These are phyloP conservation scores for Coemansia sp. DNA, from an alignment of 192 early-diverging fungal genomes.

Conservation along the genomic window DNA sequence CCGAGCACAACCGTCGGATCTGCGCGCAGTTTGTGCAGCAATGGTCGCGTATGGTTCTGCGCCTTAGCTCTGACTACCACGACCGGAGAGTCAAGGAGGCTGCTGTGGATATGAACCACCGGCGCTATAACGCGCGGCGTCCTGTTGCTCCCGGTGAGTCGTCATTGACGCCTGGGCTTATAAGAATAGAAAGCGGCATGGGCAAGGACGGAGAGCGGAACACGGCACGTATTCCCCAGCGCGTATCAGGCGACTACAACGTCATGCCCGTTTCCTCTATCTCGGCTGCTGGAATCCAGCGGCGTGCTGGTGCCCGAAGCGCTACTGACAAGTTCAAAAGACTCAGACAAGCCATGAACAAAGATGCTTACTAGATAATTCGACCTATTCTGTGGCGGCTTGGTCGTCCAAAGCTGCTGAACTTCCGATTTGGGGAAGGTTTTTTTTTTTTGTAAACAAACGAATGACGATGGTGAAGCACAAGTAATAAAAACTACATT, in stretches of 20 bases:
- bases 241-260: conserved; percentile 38
- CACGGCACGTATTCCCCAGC: conserved; percentile 42
- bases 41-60: conserved; percentile 85
- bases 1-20: conserved; percentile 62
- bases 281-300: conserved; percentile 13
- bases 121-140: conserved; percentile 8
- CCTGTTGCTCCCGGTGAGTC: neutral
- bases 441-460: neutral
- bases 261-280: conserved; percentile 49
- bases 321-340: conserved; percentile 28
- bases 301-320: conserved; percentile 11
- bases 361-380: neutral
- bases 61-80: conserved; percentile 71
- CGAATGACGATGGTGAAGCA: neutral
- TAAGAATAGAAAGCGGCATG: conserved; percentile 24
- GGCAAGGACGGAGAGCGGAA: conserved; percentile 30
- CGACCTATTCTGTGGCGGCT: neutral
- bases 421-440: too few species aligned
- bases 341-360: conserved; percentile 41
- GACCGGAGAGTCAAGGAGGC: conserved; percentile 51
- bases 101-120: conserved; percentile 12
- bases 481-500: too few species aligned
- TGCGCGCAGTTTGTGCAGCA: conserved; percentile 78
- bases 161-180: conserved; percentile 16
- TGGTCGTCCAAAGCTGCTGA: neutral